Conservation (phyloP, 2,329 filamentous ascomycete genomes). For the Fusarium verticillioides region DNA sequence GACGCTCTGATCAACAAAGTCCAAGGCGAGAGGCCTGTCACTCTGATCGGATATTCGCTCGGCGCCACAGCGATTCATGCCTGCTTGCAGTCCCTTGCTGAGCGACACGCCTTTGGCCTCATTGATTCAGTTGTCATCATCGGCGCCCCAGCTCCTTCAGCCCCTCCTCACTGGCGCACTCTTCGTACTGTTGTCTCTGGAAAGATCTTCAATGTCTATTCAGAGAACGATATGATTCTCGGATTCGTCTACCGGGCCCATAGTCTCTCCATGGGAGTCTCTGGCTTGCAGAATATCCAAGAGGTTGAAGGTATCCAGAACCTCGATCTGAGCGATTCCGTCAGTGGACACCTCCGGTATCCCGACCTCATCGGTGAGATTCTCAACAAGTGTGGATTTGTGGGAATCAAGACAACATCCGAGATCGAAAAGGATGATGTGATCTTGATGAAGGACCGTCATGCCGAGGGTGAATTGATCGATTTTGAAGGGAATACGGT, state of each 20-base stretch:
- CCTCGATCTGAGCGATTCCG: constrained; percentile 63
- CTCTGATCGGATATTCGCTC: constrained; percentile 82
- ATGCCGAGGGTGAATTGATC: constrained; percentile 48
- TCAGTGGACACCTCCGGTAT: constrained; percentile 65
- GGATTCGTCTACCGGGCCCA: constrained; percentile 89
- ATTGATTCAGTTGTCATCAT: constrained; percentile 87
- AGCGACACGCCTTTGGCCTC: constrained; percentile 83
- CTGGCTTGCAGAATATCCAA: constrained; percentile 80
- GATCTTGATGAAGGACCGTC: constrained; percentile 57
- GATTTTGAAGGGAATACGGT: constrained; percentile 41
- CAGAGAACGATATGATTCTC: constrained; percentile 86
- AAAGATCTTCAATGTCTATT: constrained; percentile 87
- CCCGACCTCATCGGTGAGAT: constrained; percentile 63
- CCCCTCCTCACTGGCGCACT: constrained; percentile 77
- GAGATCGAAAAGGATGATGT: constrained; percentile 64
- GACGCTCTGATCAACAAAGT: constrained; percentile 85
- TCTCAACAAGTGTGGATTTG: constrained; percentile 62
- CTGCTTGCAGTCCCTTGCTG: constrained; percentile 80
- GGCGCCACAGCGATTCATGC: constrained; percentile 85
- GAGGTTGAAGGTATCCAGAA: constrained; percentile 73
- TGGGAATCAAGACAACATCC: constrained; percentile 56
- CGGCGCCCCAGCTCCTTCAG: constrained; percentile 81
- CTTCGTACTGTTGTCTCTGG: constrained; percentile 84
- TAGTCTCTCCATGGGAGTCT: constrained; percentile 83
- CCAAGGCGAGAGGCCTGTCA: constrained; percentile 84